phyloP scores from a whole-genome alignment of 2,329 filamentous ascomycete species.

The Verticillium isaacii region DNA sequence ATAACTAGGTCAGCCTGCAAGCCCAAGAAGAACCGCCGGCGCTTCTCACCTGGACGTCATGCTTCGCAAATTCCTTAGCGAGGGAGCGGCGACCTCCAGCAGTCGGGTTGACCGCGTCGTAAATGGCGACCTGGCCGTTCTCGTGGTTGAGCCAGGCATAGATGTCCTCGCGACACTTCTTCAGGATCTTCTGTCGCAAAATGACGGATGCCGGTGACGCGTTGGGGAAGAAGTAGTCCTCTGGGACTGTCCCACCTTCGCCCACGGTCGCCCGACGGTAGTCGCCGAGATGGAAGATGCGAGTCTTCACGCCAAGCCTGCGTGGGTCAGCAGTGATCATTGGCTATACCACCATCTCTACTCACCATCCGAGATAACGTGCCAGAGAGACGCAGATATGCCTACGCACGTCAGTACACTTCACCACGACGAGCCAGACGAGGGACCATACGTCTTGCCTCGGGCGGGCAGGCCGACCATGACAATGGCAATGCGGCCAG shows the following conservation, averaged over 20 bases:
- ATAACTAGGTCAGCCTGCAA: neutral
- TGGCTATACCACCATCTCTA: constrained; percentile 1
- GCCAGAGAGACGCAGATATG: constrained; percentile 95
- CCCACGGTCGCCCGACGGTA: constrained; percentile 91
- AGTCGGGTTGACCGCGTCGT: constrained; percentile 94
- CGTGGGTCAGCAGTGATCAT: neutral
- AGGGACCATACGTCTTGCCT: constrained; percentile 72
- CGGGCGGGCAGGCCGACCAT: constrained; percentile 93
- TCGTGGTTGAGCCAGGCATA: constrained; percentile 95
- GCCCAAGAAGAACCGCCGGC: neutral
- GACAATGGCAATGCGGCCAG: constrained; percentile 92
- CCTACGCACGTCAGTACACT: constrained; percentile 32
- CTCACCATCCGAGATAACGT: constrained; percentile 83
- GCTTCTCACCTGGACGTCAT: constrained; percentile 71
- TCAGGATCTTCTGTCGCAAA: constrained; percentile 91
- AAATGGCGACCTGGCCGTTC: constrained; percentile 97
- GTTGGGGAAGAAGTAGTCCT: constrained; percentile 97
- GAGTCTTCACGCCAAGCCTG: constrained; percentile 93
- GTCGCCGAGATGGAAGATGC: constrained; percentile 95
- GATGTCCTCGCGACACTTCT: constrained; percentile 95
- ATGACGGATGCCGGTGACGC: constrained; percentile 90
- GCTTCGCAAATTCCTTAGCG: constrained; percentile 95
- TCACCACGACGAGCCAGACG: neutral
- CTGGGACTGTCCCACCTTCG: constrained; percentile 76
- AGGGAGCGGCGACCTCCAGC: constrained; percentile 75